Evolutionary conservation across 345 rosid genomes (phyloP), one percentile per base, ranked within the genome.

Genomic region (Garcia nutans): DNA sequence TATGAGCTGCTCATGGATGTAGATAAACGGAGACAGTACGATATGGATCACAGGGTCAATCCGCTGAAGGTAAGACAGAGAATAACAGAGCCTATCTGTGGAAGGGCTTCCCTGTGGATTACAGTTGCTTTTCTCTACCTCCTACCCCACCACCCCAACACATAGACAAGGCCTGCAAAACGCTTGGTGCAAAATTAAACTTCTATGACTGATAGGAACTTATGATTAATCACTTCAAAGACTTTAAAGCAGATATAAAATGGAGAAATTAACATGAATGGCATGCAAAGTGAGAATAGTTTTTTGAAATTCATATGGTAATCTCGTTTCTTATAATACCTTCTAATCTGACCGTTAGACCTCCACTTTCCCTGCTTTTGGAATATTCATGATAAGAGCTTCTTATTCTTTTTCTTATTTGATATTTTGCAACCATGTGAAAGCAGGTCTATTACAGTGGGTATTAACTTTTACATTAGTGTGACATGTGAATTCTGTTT

Each of bases 1-100:
- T 96, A 96, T 63, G 99, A 96, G 85, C 78, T 96, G 86, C 96
- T 96, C 19, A 81, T 91, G 86, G 97, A 93, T 80, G 87, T 74
- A 31, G 98, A 90, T 22, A 88, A 87, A 74, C 85, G 89, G 68
- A 84, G 86, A 78, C 88, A 90, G 55, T 95, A 95, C 24, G 99
- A 95, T 79, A 82, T 74, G 86, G 98, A 93, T 77, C 88, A 91
- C 79, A 80, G 91, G 69, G 92, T 86, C 60, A 93, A 89, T 81
- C 99, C 99, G 2, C 86, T 93, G 99, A 95, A 93, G 96, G 97
- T 89, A 84, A 68, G 61, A 41, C 74, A 26, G 22, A 24, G 44
- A 11, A 4, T 54, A 10, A 49, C 16, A 49, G 16, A 56, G 65
- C 22, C 13, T 12, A 42, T 55, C 16, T 23, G 6, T 60, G 41